Conservation (phyloP, 1,139 yeast genomes). For the Wickerhamiella infanticola region DNA sequence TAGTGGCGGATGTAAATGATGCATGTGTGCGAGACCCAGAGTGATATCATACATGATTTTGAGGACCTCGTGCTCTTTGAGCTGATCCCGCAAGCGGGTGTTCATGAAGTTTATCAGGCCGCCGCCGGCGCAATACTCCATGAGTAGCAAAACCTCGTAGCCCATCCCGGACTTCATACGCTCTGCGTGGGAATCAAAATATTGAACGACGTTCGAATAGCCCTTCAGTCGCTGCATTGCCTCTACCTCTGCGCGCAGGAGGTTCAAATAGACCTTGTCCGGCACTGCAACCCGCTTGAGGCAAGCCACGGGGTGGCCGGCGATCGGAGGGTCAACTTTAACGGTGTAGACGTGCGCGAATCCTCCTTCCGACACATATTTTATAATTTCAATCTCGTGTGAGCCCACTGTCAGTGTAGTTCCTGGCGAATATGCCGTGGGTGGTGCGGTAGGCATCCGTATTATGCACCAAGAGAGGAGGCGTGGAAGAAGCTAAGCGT, state of each 20-base stretch:
- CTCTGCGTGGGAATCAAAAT: conserved; percentile 93
- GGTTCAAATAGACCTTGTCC: conserved; percentile 51
- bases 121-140: conserved; percentile 77
- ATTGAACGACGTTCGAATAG: conserved; percentile 64
- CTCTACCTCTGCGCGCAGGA: conserved; percentile 61
- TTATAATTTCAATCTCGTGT: conserved; percentile 40
- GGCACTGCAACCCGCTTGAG: conserved; percentile 65
- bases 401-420: conserved; percentile 52
- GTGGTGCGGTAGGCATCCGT: conserved; percentile 8
- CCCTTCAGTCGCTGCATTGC: conserved; percentile 76
- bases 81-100: conserved; percentile 64
- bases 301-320: conserved; percentile 31
- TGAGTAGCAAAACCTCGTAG: conserved; percentile 77
- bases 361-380: conserved; percentile 58
- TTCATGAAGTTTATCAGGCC: conserved; percentile 92
- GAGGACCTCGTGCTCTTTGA: conserved; percentile 69
- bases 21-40: conserved; percentile 78
- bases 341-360: conserved; percentile 70
- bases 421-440: conserved; percentile 33
- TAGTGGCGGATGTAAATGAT: conserved; percentile 62
- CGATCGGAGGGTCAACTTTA: conserved; percentile 32
- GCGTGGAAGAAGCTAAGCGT: neutral
- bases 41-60: conserved; percentile 72
- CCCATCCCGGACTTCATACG: conserved; percentile 34
- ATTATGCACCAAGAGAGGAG: neutral